phyloP scores from a whole-genome alignment of 2,329 filamentous ascomycete genomes.

The Zasmidium citrigriseum region DNA sequence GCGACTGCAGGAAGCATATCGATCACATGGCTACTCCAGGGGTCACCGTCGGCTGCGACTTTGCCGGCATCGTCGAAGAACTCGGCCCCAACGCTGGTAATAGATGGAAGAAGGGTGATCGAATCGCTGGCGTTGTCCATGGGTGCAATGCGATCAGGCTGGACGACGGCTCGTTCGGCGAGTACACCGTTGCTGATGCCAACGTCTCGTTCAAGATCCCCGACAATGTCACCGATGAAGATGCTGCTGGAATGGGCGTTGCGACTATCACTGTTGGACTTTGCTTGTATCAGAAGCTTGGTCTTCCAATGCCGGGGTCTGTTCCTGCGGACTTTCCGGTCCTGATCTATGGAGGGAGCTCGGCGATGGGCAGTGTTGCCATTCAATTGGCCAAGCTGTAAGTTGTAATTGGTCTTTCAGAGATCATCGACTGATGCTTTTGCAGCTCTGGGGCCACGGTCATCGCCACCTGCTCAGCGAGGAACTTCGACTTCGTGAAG shows the following conservation, averaged over 20 bases:
- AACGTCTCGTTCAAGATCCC: constrained; percentile 42
- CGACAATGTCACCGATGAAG: constrained; percentile 37
- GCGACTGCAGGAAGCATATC: neutral
- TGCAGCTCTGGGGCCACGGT: constrained; percentile 36
- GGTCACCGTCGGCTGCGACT: constrained; percentile 34
- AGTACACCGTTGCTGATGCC: constrained; percentile 35
- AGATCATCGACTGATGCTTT: neutral
- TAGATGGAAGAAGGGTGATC: constrained; percentile 37
- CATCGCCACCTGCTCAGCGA: constrained; percentile 32
- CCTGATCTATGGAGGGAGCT: constrained; percentile 39
- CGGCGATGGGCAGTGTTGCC: constrained; percentile 35
- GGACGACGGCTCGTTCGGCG: constrained; percentile 33
- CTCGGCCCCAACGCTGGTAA: constrained; percentile 35
- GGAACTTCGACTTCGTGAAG: constrained; percentile 36
- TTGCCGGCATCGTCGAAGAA: constrained; percentile 40
- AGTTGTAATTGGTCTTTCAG: neutral
- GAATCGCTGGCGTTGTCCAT: constrained; percentile 31
- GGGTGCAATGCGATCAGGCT: constrained; percentile 19
- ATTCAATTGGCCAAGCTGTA: constrained; percentile 35
- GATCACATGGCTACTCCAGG: neutral
- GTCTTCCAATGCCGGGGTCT: constrained; percentile 39
- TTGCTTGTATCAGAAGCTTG: constrained; percentile 44
- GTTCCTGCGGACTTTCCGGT: constrained; percentile 39
- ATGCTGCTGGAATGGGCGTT: constrained; percentile 46
- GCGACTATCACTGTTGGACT: constrained; percentile 46